Evolutionary conservation across 116 monocot species (phyloP).

Genomic region (Dioscorea cayenensis): DNA sequence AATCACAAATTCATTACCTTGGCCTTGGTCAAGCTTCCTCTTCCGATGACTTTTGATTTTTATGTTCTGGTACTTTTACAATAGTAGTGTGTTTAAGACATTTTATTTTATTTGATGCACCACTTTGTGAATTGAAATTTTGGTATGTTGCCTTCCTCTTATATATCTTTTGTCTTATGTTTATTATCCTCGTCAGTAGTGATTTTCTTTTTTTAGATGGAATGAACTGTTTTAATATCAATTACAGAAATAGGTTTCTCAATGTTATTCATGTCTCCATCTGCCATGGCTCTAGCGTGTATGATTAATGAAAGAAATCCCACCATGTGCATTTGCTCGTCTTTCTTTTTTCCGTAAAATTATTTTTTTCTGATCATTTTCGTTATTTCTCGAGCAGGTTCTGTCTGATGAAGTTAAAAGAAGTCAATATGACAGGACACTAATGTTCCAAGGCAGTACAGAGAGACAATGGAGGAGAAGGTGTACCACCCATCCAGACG

Average conservation of each 20-base stretch:
- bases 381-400: constrained; percentile 23
- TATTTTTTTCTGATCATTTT: neutral
- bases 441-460: constrained; percentile 17
- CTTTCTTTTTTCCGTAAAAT: neutral
- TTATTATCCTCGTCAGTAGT: too few relatives aligned
- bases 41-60: neutral
- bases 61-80: neutral
- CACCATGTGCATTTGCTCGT: too few relatives aligned
- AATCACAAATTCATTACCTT: neutral
- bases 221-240: too few relatives aligned
- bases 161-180: neutral
- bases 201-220: too few relatives aligned
- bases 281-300: too few relatives aligned
- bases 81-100: neutral
- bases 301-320: too few relatives aligned
- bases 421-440: constrained; percentile 40
- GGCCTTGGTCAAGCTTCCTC: neutral
- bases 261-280: too few relatives aligned
- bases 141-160: neutral
- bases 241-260: too few relatives aligned
- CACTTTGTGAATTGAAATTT: neutral
- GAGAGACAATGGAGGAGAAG: constrained; percentile 10
- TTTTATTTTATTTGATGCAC: neutral
- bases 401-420: constrained; percentile 60
- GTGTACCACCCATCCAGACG: constrained; percentile 17